These are phyloP conservation scores for Scalesia atractyloides DNA, from an alignment of 129 eudicot genomes.

Conservation along the genomic window DNA sequence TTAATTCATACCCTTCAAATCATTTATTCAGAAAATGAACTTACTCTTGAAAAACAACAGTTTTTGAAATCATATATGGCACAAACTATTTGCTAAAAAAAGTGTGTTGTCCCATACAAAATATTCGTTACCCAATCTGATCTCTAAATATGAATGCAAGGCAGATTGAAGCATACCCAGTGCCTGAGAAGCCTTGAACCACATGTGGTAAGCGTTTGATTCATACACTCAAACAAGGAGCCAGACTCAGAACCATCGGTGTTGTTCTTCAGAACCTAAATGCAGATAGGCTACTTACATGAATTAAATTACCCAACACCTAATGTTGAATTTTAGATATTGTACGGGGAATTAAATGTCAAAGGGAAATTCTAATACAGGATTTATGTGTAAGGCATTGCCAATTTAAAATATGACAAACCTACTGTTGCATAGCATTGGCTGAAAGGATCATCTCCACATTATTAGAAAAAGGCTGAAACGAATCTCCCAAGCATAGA, in stretches of 20 bases:
- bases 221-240: slow-evolving; percentile 70
- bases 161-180: slow-evolving; percentile 58
- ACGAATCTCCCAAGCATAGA: slow-evolving; percentile 79
- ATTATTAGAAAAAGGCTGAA: slow-evolving; percentile 68
- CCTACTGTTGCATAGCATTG: slow-evolving; percentile 91
- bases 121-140: neutral
- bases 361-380: neutral
- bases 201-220: slow-evolving; percentile 70
- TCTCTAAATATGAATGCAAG: neutral
- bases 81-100: neutral
- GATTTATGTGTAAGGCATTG: neutral
- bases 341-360: neutral
- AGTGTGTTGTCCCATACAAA: neutral
- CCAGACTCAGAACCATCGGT: slow-evolving; percentile 78
- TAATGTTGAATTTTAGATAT: neutral
- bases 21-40: neutral
- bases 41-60: neutral
- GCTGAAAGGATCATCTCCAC: slow-evolving; percentile 88
- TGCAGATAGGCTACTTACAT: slow-evolving; percentile 6
- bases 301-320: slow-evolving; percentile 11
- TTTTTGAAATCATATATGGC: neutral
- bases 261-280: slow-evolving; percentile 76
- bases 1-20: neutral
- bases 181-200: slow-evolving; percentile 92
- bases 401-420: slow-evolving; percentile 11